These are phyloP conservation scores for Abortiporus biennis DNA, from an alignment of 1,284 basidiomycete species.

Conservation along the genomic window DNA sequence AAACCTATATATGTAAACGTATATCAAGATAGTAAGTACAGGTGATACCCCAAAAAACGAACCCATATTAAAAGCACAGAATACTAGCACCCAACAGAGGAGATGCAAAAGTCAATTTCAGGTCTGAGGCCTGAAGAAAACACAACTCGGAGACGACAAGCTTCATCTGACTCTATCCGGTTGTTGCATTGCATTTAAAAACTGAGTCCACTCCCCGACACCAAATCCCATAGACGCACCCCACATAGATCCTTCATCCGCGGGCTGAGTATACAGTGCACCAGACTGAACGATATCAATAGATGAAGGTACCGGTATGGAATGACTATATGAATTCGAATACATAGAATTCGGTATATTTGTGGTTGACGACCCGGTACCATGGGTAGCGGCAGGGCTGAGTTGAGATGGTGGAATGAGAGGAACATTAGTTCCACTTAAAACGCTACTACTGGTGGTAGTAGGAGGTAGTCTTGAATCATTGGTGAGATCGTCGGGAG, in stretches of 20 bases:
- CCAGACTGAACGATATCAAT: not conserved
- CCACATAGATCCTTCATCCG: conserved; percentile 33
- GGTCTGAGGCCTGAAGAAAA: too few species aligned
- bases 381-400: not conserved
- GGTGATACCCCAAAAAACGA: too few species aligned
- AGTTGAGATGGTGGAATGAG: not conserved
- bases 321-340: not conserved
- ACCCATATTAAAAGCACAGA: too few species aligned
- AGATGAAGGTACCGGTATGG: not conserved
- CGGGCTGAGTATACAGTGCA: conserved; percentile 20
- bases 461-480: conserved; percentile 2
- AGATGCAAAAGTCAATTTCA: too few species aligned
- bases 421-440: too few species aligned
- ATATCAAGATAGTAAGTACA: too few species aligned
- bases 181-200: conserved; percentile 40
- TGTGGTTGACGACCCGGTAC: too few species aligned
- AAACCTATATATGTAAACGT: too few species aligned
- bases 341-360: not conserved
- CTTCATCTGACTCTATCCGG: conserved; percentile 17
- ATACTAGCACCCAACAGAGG: too few species aligned
- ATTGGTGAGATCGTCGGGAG: conserved; percentile 3
- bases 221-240: conserved; percentile 34
- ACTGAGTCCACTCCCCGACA: conserved; percentile 36
- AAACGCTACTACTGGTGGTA: too few species aligned
- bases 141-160: too few species aligned